These are phyloP conservation scores for Quercus berberidifolia DNA, from an alignment of 306 rosid genomes.

Conservation along the genomic window DNA sequence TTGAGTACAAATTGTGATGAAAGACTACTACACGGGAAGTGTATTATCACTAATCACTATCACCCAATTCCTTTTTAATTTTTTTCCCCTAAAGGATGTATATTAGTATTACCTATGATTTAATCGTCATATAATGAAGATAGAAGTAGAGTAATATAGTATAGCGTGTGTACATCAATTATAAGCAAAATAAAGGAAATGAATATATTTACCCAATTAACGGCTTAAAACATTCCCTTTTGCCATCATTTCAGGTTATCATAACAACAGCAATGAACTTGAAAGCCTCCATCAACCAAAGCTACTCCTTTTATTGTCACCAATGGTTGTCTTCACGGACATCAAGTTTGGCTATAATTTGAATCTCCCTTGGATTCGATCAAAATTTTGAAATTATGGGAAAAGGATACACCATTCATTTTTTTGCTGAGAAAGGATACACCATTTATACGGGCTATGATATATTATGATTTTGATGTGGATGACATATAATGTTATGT, in stretches of 20 bases:
- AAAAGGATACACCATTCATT: neutral
- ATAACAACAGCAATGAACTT: slow-evolving; percentile 4
- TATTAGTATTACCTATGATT: neutral
- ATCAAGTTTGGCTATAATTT: slow-evolving; percentile 20
- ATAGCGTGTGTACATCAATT: neutral
- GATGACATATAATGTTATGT: neutral
- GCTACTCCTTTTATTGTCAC: neutral
- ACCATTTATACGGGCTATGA: neutral
- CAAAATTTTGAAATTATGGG: slow-evolving; percentile 2
- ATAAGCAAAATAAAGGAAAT: neutral
- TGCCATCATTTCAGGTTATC: slow-evolving; percentile 5
- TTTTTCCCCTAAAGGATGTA: too few relatives aligned
- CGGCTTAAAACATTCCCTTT: neutral
- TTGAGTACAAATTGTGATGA: too few relatives aligned
- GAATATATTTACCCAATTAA: neutral
- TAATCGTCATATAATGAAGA: neutral
- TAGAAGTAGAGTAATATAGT: neutral
- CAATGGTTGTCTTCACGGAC: slow-evolving; percentile 8
- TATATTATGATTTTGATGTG: neutral
- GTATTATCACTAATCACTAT: too few relatives aligned
- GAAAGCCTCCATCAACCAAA: slow-evolving; percentile 2
- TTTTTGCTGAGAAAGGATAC: neutral
- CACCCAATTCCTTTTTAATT: too few relatives aligned
- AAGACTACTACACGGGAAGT: too few relatives aligned
- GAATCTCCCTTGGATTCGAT: slow-evolving; percentile 52